Evolutionary conservation across 139 green algal species (phyloP).

Genomic region (Chlamydomonas applanata): DNA sequence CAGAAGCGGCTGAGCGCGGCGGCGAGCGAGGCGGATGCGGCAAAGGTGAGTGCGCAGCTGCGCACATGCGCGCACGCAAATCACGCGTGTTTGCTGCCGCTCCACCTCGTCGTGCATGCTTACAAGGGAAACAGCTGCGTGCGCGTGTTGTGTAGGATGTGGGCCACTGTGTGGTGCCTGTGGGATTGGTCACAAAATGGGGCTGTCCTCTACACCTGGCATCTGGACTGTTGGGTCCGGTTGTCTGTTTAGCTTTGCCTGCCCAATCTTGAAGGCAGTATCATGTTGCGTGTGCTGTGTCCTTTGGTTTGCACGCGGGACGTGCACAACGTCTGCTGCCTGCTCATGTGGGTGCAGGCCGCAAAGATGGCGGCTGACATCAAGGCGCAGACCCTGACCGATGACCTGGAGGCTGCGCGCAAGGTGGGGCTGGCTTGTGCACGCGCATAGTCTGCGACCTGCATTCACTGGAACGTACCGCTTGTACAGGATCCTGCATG

Average conservation of each 20-base stretch:
- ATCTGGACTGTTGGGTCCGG: background rate
- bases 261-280: background rate
- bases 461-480: no score
- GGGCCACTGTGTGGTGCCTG: background rate
- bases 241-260: background rate
- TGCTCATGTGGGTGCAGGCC: background rate
- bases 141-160: background rate
- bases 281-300: background rate
- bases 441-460: background rate
- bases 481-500: no score
- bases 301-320: background rate
- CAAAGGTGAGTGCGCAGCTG: slow-evolving; percentile 10
- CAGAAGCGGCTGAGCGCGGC: slow-evolving; percentile 15
- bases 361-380: background rate
- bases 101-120: no score
- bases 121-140: background rate
- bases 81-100: no score
- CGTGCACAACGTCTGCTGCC: background rate
- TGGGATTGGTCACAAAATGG: background rate
- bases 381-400: slow-evolving; percentile 5
- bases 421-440: slow-evolving; percentile 2
- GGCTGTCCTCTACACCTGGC: slow-evolving; percentile 12
- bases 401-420: background rate
- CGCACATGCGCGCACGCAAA: slow-evolving; percentile 11
- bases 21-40: slow-evolving; percentile 5